phyloP scores from a whole-genome alignment of 2,329 filamentous ascomycete species.

The Aspergillus clavatus region DNA sequence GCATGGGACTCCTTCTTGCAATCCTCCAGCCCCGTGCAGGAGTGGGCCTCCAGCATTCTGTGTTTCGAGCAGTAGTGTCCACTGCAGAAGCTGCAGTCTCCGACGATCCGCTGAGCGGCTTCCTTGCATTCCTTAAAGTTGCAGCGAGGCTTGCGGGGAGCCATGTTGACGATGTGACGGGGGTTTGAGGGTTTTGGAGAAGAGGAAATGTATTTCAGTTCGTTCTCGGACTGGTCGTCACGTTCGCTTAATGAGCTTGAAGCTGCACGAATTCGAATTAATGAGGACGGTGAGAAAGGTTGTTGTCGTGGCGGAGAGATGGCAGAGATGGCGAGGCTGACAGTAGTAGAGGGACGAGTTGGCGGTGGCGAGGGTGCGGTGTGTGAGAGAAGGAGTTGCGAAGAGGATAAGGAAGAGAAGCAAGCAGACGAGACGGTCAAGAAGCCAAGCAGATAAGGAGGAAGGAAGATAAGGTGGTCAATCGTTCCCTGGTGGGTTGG shows the following conservation, averaged over 20 bases:
- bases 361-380: slow-evolving; percentile 2
- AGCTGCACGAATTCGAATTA: background rate
- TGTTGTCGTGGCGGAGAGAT: background rate
- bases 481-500: slow-evolving; percentile 1
- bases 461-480: background rate
- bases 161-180: slow-evolving; percentile 26
- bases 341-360: background rate
- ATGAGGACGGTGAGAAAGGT: background rate
- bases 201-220: background rate
- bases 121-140: slow-evolving; percentile 85
- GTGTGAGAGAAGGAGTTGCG: background rate
- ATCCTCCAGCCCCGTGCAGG: slow-evolving; percentile 87
- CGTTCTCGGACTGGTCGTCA: background rate
- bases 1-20: slow-evolving; percentile 97
- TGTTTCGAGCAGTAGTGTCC: slow-evolving; percentile 95
- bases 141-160: slow-evolving; percentile 64
- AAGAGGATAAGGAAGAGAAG: background rate
- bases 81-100: slow-evolving; percentile 91
- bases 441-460: background rate
- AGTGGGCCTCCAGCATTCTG: slow-evolving; percentile 87
- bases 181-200: background rate
- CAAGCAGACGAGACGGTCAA: no score
- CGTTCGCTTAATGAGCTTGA: no score
- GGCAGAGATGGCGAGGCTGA: background rate
- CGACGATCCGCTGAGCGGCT: slow-evolving; percentile 84